Evolutionary conservation across 345 rosid species (phyloP).

Genomic region (Murraya paniculata): DNA sequence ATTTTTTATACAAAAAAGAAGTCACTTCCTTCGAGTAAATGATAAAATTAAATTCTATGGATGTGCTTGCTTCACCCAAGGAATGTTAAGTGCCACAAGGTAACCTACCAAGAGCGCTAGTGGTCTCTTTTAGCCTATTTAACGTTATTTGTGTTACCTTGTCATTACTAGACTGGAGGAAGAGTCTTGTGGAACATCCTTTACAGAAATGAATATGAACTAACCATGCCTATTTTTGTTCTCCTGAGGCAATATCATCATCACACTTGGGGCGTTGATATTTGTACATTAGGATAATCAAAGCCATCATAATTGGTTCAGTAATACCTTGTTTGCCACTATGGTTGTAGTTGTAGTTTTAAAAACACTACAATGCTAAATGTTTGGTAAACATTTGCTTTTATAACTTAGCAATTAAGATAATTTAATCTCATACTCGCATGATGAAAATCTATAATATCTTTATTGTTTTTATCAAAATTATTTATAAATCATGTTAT

Average conservation of each 20-base stretch:
- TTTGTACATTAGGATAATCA: too few species aligned
- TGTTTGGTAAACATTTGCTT: too few species aligned
- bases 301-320: neutral
- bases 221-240: neutral
- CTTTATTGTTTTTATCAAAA: too few species aligned
- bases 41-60: neutral
- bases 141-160: neutral
- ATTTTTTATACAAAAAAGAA: too few species aligned
- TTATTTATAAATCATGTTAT: too few species aligned
- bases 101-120: neutral
- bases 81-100: neutral
- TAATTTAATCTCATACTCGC: too few species aligned
- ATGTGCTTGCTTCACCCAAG: neutral
- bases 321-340: too few species aligned
- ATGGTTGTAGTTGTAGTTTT: too few species aligned
- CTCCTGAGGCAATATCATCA: neutral
- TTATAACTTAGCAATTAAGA: too few species aligned
- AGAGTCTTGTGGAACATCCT: neutral
- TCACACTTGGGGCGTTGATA: neutral
- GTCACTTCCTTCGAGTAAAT: too few species aligned
- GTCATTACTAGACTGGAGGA: neutral
- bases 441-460: too few species aligned
- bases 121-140: neutral
- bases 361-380: too few species aligned
- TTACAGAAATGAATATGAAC: neutral